phyloP scores from a whole-genome alignment of 345 rosid species.

The Gossypium arboreum region DNA sequence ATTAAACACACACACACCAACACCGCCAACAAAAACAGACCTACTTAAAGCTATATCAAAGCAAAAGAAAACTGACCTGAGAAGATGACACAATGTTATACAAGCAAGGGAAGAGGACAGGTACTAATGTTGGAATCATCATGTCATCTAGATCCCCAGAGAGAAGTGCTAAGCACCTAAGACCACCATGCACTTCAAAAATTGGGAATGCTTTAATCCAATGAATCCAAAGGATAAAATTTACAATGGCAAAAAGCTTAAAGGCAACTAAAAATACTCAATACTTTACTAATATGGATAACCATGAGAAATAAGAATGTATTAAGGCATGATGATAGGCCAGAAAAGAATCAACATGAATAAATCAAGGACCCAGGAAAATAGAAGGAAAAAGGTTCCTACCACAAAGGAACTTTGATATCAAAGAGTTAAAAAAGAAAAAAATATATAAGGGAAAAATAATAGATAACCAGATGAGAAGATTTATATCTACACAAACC shows the following conservation, averaged over 20 bases:
- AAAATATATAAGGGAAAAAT: background rate
- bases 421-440: background rate
- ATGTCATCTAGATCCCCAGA: conserved; percentile 82
- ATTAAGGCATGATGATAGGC: background rate
- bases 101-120: conserved; percentile 77
- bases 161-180: conserved; percentile 82
- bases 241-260: background rate
- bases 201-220: conserved; percentile 17
- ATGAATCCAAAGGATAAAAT: conserved; percentile 1
- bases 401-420: background rate
- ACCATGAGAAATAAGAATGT: background rate
- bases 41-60: conserved; percentile 1
- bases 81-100: conserved; percentile 71
- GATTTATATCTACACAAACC: background rate
- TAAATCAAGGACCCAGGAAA: background rate
- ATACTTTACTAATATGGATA: background rate
- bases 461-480: background rate
- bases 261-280: background rate
- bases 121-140: conserved; percentile 64
- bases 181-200: conserved; percentile 75
- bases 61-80: conserved; percentile 47
- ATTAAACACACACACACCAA: background rate
- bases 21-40: background rate
- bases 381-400: background rate
- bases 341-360: background rate